A percentile compares a stretch with the other conserved stretches of the same genome.
These are phyloP conservation scores for Vitis hybrid DNA, from an alignment of 177 flowering plant species.

Conservation along the genomic window DNA sequence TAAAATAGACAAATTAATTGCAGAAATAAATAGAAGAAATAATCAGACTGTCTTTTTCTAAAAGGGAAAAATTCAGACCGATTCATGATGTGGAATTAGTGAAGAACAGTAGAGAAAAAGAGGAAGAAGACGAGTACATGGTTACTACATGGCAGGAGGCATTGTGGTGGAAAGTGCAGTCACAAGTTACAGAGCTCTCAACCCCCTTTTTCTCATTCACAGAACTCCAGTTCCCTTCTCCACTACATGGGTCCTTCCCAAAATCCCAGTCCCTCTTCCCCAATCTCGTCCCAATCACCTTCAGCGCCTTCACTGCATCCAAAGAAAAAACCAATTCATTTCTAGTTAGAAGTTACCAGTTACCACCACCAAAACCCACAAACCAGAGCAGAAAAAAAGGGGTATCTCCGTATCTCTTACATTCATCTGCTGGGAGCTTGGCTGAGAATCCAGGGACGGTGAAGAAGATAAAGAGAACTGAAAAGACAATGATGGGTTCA, in stretches of 20 bases:
- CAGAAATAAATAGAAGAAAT: too few relatives aligned
- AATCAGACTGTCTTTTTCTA: background rate
- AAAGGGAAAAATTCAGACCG: background rate
- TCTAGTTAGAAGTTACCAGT: background rate
- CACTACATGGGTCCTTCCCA: slow-evolving; percentile 59
- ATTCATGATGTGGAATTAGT: background rate
- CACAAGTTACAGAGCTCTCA: slow-evolving; percentile 55
- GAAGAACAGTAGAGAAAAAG: background rate
- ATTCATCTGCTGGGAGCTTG: background rate
- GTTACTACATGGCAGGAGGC: slow-evolving; percentile 55
- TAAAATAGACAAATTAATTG: too few relatives aligned
- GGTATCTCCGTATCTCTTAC: background rate
- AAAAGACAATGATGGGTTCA: background rate
- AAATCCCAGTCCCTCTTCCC: slow-evolving; percentile 76
- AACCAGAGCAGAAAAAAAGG: background rate
- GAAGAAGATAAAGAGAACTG: background rate
- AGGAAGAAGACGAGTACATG: slow-evolving; percentile 40
- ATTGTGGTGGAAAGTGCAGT: slow-evolving; percentile 50
- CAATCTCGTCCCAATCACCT: slow-evolving; percentile 42
- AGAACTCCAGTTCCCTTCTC: slow-evolving; percentile 50
- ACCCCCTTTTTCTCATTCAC: slow-evolving; percentile 27
- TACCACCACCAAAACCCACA: background rate
- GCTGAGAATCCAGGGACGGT: background rate
- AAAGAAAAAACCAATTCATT: background rate
- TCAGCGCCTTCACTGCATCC: slow-evolving; percentile 58